A percentile compares a stretch with the other conserved stretches of the same genome.
phyloP scores from a whole-genome alignment of 768 basidiomycete genomes.

The Trametes cubensis region DNA sequence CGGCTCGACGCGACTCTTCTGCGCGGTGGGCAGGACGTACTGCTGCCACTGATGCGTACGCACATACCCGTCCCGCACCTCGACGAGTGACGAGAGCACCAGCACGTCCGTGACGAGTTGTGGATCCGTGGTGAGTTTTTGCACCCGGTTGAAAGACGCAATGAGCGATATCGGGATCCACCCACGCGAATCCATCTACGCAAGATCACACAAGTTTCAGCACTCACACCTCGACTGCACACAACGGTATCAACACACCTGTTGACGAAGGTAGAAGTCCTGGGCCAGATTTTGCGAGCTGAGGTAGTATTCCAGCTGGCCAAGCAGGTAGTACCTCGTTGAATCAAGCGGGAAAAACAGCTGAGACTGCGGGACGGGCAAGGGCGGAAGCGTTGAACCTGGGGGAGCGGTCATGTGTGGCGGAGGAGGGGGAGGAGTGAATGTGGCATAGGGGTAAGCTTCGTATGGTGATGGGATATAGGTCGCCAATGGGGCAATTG shows the following conservation, averaged over 20 bases:
- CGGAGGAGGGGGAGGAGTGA: constrained; percentile 30
- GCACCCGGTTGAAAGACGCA: constrained; percentile 87
- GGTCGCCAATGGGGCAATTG: constrained; percentile 23
- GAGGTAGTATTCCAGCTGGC: constrained; percentile 90
- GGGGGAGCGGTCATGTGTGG: constrained; percentile 25
- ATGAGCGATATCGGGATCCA: constrained; percentile 85
- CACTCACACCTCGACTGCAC: constrained; percentile 4
- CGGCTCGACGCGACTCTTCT: constrained; percentile 45
- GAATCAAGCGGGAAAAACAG: constrained; percentile 64
- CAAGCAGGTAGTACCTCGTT: constrained; percentile 69
- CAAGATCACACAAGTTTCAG: not conserved
- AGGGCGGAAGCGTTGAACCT: constrained; percentile 29
- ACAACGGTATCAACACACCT: constrained; percentile 49
- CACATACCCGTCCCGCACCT: constrained; percentile 70
- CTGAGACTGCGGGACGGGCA: constrained; percentile 51
- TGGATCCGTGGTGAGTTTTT: constrained; percentile 58
- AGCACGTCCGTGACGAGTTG: constrained; percentile 73
- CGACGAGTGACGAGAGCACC: constrained; percentile 63
- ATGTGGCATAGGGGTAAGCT: constrained; percentile 18
- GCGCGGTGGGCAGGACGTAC: constrained; percentile 66
- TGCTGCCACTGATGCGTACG: constrained; percentile 68
- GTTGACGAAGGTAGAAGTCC: constrained; percentile 79
- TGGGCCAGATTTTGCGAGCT: constrained; percentile 88
- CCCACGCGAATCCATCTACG: constrained; percentile 85
- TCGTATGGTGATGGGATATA: constrained; percentile 27